phyloP scores from a whole-genome alignment of 768 basidiomycete genomes.

The Symmetrospora coprosmae region DNA sequence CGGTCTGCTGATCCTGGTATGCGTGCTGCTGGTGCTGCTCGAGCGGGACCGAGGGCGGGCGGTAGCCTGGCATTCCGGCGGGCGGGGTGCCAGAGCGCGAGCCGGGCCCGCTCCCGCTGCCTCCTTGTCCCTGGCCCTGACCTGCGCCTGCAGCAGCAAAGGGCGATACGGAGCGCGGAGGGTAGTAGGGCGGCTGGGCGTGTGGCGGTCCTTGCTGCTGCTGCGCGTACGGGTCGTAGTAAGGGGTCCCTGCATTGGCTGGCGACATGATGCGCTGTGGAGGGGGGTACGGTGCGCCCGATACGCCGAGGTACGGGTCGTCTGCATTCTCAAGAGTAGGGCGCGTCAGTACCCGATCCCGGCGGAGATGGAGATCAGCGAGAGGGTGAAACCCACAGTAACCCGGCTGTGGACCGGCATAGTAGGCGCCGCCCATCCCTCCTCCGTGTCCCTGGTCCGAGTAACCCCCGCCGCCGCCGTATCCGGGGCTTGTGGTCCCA shows the following conservation, averaged over 20 bases:
- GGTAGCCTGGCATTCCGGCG: no score
- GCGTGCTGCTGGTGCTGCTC: no score
- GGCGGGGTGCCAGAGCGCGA: no score
- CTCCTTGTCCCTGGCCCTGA: no score
- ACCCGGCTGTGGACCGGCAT: neutral
- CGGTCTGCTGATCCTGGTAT: no score
- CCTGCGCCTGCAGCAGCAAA: no score
- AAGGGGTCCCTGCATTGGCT: neutral
- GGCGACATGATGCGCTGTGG: slow-evolving; percentile 9
- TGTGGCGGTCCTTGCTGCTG: slow-evolving; percentile 4
- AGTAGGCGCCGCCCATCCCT: slow-evolving; percentile 13
- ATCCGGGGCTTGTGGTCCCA: slow-evolving; percentile 1
- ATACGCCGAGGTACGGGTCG: slow-evolving; percentile 26
- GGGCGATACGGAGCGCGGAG: neutral
- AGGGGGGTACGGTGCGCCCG: slow-evolving; percentile 16
- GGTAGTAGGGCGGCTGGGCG: slow-evolving; percentile 1
- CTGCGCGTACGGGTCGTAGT: slow-evolving; percentile 12
- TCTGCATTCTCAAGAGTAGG: neutral
- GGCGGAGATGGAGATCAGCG: neutral
- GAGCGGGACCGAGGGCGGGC: no score
- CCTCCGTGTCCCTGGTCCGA: slow-evolving; percentile 20
- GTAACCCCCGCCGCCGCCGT: slow-evolving; percentile 1
- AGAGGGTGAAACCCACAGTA: slow-evolving; percentile 6
- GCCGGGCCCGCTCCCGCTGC: no score
- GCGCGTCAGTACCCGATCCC: neutral